phyloP scores from a whole-genome alignment of 2,329 filamentous ascomycete genomes.

The Pyrenochaeta sp. region DNA sequence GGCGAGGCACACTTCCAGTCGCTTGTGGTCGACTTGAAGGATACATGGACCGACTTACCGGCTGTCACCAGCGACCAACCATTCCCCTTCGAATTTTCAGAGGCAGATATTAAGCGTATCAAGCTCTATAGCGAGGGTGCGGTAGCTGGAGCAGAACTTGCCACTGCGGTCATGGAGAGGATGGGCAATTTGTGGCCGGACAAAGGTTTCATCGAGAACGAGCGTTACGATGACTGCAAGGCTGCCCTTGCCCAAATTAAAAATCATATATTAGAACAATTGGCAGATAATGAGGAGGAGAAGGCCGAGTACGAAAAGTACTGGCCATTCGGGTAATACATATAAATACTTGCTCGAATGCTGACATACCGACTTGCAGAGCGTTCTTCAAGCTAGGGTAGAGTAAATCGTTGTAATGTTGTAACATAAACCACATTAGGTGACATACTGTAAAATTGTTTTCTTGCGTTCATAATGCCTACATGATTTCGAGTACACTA shows the following conservation, averaged over 20 bases:
- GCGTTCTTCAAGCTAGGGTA: too few relatives aligned
- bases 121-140: constrained; percentile 11
- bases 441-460: too few relatives aligned
- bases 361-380: too few relatives aligned
- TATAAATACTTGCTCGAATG: too few relatives aligned
- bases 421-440: too few relatives aligned
- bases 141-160: constrained; percentile 12
- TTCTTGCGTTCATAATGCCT: too few relatives aligned
- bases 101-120: constrained; percentile 15
- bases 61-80: neutral
- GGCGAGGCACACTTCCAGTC: constrained; percentile 18
- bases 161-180: constrained; percentile 6
- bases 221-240: constrained; percentile 11
- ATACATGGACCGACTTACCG: constrained; percentile 9
- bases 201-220: constrained; percentile 12
- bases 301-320: neutral
- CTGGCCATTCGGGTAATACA: neutral
- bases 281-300: constrained; percentile 8
- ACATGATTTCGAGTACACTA: too few relatives aligned
- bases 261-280: constrained; percentile 5
- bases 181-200: constrained; percentile 13
- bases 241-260: constrained; percentile 5
- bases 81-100: constrained; percentile 5
- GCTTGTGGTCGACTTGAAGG: constrained; percentile 13
- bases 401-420: too few relatives aligned